These are phyloP conservation scores for Carex cristatella DNA, from an alignment of 176 grass and related monocot genomes.

Conservation along the genomic window DNA sequence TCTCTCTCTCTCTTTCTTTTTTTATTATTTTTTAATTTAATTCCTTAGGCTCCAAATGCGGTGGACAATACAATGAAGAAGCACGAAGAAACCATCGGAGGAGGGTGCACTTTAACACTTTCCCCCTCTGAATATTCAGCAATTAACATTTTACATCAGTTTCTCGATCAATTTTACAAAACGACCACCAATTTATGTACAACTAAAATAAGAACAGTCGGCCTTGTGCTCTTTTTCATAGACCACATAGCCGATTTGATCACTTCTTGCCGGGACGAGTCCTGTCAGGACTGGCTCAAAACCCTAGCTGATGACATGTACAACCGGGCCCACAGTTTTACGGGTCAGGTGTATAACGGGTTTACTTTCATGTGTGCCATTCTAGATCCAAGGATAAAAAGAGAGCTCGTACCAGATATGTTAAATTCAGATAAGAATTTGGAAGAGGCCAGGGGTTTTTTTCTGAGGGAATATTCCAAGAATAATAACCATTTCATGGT, in stretches of 20 bases:
- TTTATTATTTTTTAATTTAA: background rate
- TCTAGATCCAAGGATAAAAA: slow-evolving; percentile 87
- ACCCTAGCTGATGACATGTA: slow-evolving; percentile 66
- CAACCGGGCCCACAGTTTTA: slow-evolving; percentile 42
- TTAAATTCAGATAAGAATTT: slow-evolving; percentile 65
- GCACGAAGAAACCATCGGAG: slow-evolving; percentile 58
- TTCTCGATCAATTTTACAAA: slow-evolving; percentile 85
- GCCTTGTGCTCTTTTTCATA: slow-evolving; percentile 91
- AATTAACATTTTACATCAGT: slow-evolving; percentile 55
- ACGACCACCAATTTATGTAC: slow-evolving; percentile 86
- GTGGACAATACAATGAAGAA: slow-evolving; percentile 84
- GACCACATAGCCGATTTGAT: slow-evolving; percentile 88
- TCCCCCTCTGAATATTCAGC: slow-evolving; percentile 48
- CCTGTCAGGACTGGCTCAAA: slow-evolving; percentile 73
- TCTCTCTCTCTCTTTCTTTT: background rate
- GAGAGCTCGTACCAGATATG: slow-evolving; percentile 75
- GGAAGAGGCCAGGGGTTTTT: slow-evolving; percentile 68
- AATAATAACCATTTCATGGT: slow-evolving; percentile 50
- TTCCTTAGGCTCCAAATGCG: slow-evolving; percentile 57
- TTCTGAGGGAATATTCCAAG: slow-evolving; percentile 59
- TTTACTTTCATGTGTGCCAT: slow-evolving; percentile 82
- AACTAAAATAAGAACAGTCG: slow-evolving; percentile 71
- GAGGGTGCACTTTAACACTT: slow-evolving; percentile 44
- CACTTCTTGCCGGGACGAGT: slow-evolving; percentile 33
- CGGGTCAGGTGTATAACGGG: slow-evolving; percentile 54